Conservation (phyloP, 2,329 filamentous ascomycete species). For the Colletotrichum orchidophilum region DNA sequence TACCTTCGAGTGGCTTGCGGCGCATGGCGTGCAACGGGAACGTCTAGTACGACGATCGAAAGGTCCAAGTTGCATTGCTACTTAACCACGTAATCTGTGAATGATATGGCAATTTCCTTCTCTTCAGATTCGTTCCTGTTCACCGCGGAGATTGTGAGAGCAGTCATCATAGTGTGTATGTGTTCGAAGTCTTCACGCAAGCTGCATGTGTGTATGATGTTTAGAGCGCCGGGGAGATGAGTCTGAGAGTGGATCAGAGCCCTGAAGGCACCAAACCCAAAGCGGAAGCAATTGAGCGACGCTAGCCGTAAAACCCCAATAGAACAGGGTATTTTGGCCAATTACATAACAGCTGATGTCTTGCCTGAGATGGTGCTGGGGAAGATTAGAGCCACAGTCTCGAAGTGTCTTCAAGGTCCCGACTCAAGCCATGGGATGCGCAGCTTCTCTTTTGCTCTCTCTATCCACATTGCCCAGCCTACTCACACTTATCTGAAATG, state of each 20-base stretch:
- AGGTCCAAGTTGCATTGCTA: constrained; percentile 42
- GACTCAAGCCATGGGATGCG: neutral
- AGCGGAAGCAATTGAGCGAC: constrained; percentile 31
- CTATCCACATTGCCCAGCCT: neutral
- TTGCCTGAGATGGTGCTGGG: neutral
- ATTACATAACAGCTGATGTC: neutral
- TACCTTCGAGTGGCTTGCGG: constrained; percentile 46
- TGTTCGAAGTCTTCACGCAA: neutral
- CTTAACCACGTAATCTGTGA: neutral
- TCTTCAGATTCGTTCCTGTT: neutral
- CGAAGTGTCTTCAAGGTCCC: neutral
- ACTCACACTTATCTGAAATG: neutral
- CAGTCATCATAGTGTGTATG: neutral
- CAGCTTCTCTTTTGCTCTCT: neutral
- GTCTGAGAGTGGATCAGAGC: neutral
- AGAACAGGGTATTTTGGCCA: neutral
- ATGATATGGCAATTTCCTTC: neutral
- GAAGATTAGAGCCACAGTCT: neutral
- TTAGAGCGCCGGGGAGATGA: neutral
- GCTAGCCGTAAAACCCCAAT: constrained; percentile 1
- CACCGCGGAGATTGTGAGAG: neutral
- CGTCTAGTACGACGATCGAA: constrained; percentile 45
- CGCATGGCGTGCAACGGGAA: constrained; percentile 44
- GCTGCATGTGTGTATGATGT: neutral
- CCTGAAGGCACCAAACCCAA: constrained; percentile 13